These are phyloP conservation scores for Agaricus subrufescens DNA, from an alignment of 768 basidiomycete species.

Conservation along the genomic window DNA sequence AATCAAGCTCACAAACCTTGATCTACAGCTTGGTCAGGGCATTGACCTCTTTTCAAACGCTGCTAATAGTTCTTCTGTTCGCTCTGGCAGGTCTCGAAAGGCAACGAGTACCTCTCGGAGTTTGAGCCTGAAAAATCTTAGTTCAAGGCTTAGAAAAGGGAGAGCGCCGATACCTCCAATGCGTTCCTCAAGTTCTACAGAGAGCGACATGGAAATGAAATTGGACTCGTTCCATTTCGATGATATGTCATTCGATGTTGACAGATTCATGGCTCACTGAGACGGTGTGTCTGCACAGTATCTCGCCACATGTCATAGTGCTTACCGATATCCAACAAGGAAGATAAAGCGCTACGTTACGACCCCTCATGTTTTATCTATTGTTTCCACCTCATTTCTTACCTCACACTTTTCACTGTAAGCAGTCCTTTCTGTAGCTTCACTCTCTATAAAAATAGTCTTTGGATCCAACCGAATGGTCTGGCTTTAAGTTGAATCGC, in stretches of 20 bases:
- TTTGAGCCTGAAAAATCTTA: constrained; percentile 8
- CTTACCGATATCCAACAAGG: not conserved
- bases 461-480: too few species aligned
- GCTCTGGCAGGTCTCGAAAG: not conserved
- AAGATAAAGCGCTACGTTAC: too few species aligned
- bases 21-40: constrained; percentile 7
- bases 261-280: constrained; percentile 34
- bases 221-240: constrained; percentile 76
- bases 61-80: not conserved
- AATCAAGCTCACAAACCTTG: not conserved
- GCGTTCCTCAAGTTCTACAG: constrained; percentile 5
- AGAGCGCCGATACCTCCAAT: constrained; percentile 1
- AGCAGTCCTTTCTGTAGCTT: too few species aligned
- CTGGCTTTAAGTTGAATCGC: not conserved
- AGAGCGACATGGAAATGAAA: constrained; percentile 55
- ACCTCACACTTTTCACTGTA: not conserved
- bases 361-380: not conserved
- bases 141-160: constrained; percentile 2
- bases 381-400: not conserved
- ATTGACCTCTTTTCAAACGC: constrained; percentile 4
- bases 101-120: not conserved
- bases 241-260: constrained; percentile 60
- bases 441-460: too few species aligned
- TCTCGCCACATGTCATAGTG: not conserved
- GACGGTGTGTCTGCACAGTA: not conserved